phyloP scores from a whole-genome alignment of 345 rosid genomes.

The Passiflora organensis region DNA sequence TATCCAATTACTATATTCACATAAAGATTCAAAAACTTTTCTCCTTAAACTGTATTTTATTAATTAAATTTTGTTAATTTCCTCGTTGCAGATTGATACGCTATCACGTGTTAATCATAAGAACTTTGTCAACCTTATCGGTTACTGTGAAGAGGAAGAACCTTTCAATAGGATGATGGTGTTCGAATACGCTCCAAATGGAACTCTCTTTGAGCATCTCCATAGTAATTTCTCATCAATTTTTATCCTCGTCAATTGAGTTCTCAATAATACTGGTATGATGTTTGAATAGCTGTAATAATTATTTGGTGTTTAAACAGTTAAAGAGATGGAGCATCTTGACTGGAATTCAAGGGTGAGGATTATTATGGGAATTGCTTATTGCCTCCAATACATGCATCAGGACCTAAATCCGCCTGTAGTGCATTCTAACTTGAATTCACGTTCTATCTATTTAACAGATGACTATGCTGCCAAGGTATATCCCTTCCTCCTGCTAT shows the following conservation, averaged over 20 bases:
- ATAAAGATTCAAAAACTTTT: too few species aligned
- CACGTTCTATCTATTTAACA: conserved; percentile 50
- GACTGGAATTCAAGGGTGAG: conserved; percentile 88
- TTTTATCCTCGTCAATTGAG: neutral
- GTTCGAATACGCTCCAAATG: conserved; percentile 96
- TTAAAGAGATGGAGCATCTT: conserved; percentile 80
- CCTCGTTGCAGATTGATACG: conserved; percentile 48
- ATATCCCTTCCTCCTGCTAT: neutral
- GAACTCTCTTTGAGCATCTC: conserved; percentile 77
- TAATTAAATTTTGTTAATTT: too few species aligned
- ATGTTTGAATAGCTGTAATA: conserved; percentile 16
- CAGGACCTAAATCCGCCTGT: conserved; percentile 81
- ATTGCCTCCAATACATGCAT: conserved; percentile 87
- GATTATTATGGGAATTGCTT: conserved; percentile 83
- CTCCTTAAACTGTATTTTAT: too few species aligned
- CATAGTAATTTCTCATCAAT: conserved; percentile 44
- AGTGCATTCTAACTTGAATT: conserved; percentile 41
- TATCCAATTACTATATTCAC: too few species aligned
- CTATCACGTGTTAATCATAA: conserved; percentile 82
- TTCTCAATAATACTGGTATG: conserved; percentile 1
- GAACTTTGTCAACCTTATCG: conserved; percentile 88
- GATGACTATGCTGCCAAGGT: conserved; percentile 98
- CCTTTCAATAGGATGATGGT: conserved; percentile 98
- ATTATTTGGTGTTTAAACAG: conserved; percentile 38
- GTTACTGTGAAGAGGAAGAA: conserved; percentile 77